Evolutionary conservation across 805 yeast species (phyloP), one percentile per base, ranked within the genome.

Genomic region (Cyberlindnera japonica): DNA sequence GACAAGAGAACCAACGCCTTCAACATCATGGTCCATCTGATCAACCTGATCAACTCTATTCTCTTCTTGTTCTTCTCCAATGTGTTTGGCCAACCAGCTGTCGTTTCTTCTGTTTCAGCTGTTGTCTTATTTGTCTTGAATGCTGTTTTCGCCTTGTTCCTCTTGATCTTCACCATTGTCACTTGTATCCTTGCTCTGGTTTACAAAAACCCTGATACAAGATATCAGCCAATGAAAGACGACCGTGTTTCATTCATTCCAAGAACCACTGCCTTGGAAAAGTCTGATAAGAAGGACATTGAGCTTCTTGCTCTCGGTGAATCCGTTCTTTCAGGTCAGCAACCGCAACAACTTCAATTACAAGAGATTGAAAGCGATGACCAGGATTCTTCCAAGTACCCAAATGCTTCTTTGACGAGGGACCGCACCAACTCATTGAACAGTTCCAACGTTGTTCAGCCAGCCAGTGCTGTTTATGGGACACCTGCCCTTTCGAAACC

Each of bases 181-280:
- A 85, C 96, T 2, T 90, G 98, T 67, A 69, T 81, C 6, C 68
- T 88, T 63, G 96, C 96, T 0, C 63, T 93, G 54, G 51, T 90
- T 23, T 82, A 84, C 62, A 88, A 84, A 71, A 89, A 93, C 62
- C 98, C 99, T 38, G 99, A 93, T 64, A 79, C 91, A 9, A 77
- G 95, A 53, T 93, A 93, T 68, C 91, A 88, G 67, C 98, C 96
- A 47, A 84, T 91, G 83, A 84, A 83, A 54, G 99, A 93, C 63
- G 99, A 93, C 59, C 79, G 99, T 60, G 93, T 85, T 37, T 85
- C 96, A n/a, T 93, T 93, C 62, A 85, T 93, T 58, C 90, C 90
- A 47, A 73, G 81, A 54, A 69, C 58, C 2, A 43, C 45, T 4
- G 58, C 50, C 1, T 41, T 49, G 44, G 59, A 51, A 33, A 51